Evolutionary conservation across 495 filamentous ascomycete species (phyloP).

Genomic region (Filosporella fistucella): DNA sequence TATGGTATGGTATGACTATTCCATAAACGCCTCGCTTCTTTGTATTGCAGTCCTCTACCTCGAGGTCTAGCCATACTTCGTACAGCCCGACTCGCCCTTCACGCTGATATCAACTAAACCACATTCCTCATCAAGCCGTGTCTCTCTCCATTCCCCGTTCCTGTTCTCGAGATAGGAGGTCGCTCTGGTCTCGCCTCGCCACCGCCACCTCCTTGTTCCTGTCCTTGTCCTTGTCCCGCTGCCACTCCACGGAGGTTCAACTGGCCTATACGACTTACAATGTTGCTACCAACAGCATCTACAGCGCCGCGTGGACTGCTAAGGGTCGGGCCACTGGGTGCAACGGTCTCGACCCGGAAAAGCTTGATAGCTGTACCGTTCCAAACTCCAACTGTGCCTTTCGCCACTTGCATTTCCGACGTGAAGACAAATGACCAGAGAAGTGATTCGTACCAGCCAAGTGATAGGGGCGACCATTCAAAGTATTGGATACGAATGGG

Average conservation of each 20-base stretch:
- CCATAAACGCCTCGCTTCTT: neutral
- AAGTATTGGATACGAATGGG: constrained; percentile 81
- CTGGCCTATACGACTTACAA: constrained; percentile 82
- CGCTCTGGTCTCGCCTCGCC: neutral
- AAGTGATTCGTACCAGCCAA: constrained; percentile 95
- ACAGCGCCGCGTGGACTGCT: constrained; percentile 86
- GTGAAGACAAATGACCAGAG: constrained; percentile 96
- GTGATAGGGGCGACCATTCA: constrained; percentile 86
- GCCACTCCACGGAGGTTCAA: constrained; percentile 42
- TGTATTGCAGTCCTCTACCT: too few relatives aligned
- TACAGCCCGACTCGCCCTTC: too few relatives aligned
- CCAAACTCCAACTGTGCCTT: constrained; percentile 92
- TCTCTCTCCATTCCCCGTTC: constrained; percentile 10
- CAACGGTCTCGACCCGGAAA: constrained; percentile 85
- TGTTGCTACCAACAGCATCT: constrained; percentile 89
- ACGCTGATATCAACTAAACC: too few relatives aligned
- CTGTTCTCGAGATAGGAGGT: constrained; percentile 6
- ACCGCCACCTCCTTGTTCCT: neutral
- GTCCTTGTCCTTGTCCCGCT: neutral
- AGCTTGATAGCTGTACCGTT: constrained; percentile 84
- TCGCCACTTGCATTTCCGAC: constrained; percentile 80
- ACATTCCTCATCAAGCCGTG: constrained; percentile 1
- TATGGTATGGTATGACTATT: too few relatives aligned
- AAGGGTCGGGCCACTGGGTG: constrained; percentile 72
- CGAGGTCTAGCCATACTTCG: too few relatives aligned